Evolutionary conservation across 2,329 filamentous ascomycete genomes (phyloP), one percentile per base, ranked within the genome.

Genomic region (Botryotinia narcissicola): DNA sequence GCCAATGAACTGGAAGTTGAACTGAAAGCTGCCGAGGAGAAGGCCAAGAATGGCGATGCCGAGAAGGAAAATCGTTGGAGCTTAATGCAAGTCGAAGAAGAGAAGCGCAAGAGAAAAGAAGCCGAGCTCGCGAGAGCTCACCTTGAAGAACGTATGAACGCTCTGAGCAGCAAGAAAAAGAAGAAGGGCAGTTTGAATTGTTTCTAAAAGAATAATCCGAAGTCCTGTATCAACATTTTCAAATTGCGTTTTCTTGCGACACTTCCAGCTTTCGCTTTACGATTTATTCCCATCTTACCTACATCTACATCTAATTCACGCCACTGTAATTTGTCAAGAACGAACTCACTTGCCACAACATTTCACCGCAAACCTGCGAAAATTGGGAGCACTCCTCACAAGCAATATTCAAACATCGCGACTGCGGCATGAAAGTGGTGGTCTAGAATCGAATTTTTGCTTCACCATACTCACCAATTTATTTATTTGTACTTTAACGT

Each of bases 121-220:
- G 95, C 97, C 51, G 96, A 99, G 85, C 90, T 92, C 77, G 96
- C 96, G 61, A 88, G 93, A 71, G 93, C 92, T 57, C 93, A 97
- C 80, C 88, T 99, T 40, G 95, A 99, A 84, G 94, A 97, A 85
- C 90, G 95, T 73, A 99, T 99, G 91, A 94, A 95, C 80, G 91
- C 93, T 74, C 92, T 96, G 82, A 95, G 91, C 84, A 90, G 88
- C 81, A 92, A 93, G 85, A 97, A 80, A 74, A 80, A 80, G 75
- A 80, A 97, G 89, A 97, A 97, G 88, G 90, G 92, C 80, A 95
- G 92, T 78, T 88, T 99, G 83, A 98, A 98, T 86, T 99, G 96
- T 88, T 99, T 99, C 75, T 82, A 80, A 76, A 40, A 40, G 32
- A 70, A n/a, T 32, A 37, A 48, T 60, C 35, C 72, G 40, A 73